Conservation (phyloP, 2,329 filamentous ascomycete genomes). For the Trichoderma cornu-damae region DNA sequence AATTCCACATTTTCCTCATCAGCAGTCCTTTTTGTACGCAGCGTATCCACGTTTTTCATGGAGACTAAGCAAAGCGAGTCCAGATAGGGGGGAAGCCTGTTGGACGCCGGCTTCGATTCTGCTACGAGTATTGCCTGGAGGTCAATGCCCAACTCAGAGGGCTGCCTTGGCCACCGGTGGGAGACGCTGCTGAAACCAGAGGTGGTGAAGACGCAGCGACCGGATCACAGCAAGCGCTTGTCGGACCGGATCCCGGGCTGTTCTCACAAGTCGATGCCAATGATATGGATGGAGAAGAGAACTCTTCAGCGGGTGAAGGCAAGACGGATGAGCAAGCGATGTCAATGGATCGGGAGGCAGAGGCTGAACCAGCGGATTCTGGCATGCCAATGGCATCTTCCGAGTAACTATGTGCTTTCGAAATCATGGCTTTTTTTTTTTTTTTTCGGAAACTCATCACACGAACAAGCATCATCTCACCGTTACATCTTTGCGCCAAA, state of each 20-base stretch:
- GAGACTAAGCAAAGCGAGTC: not conserved
- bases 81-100: slow-evolving; percentile 37
- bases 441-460: not conserved
- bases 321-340: not conserved
- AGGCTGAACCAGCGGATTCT: not conserved
- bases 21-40: not conserved
- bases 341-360: not conserved
- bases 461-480: not conserved
- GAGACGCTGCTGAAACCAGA: slow-evolving; percentile 2
- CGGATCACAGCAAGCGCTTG: not conserved
- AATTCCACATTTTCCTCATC: not conserved
- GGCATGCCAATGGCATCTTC: not conserved
- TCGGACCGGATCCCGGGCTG: no score
- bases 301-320: not conserved
- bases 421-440: no score
- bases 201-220: not conserved
- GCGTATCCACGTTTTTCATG: not conserved
- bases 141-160: slow-evolving; percentile 32
- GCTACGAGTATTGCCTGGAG: slow-evolving; percentile 32
- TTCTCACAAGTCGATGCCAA: not conserved
- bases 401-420: no score
- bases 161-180: slow-evolving; percentile 25
- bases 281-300: not conserved
- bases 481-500: not conserved
- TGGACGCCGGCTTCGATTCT: slow-evolving; percentile 32